Percentiles rank a stretch among this genome's conserved stretches.
These are phyloP conservation scores for Aspergillus pseudonomiae DNA, from an alignment of 2,329 filamentous ascomycete genomes.

Conservation along the genomic window DNA sequence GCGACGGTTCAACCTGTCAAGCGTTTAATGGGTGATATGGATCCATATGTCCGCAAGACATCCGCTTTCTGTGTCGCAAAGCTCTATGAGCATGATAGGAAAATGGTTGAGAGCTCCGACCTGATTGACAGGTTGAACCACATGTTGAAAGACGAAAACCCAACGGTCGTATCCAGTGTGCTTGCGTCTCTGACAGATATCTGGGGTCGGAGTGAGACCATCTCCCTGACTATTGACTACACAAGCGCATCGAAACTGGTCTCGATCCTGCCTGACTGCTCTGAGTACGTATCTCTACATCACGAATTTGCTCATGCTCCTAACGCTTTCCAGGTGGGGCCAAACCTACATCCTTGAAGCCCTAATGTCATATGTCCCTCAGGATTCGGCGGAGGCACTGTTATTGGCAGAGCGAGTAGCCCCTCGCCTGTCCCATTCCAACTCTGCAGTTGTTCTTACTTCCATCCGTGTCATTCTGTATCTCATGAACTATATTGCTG, in stretches of 20 bases:
- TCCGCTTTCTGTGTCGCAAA: constrained; percentile 96
- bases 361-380: constrained; percentile 95
- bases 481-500: constrained; percentile 96
- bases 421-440: constrained; percentile 94
- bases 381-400: constrained; percentile 83
- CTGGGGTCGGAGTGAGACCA: constrained; percentile 95
- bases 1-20: constrained; percentile 84
- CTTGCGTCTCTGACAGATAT: constrained; percentile 93
- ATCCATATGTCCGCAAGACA: constrained; percentile 97
- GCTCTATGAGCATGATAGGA: constrained; percentile 92
- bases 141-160: constrained; percentile 92
- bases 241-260: constrained; percentile 97
- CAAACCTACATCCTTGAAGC: constrained; percentile 98
- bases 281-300: constrained; percentile 68
- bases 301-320: background rate
- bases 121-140: constrained; percentile 89
- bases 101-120: constrained; percentile 86
- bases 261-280: constrained; percentile 93
- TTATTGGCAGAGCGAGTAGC: constrained; percentile 91
- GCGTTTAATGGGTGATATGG: constrained; percentile 77
- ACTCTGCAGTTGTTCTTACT: constrained; percentile 93
- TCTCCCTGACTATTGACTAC: constrained; percentile 98
- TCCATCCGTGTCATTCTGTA: constrained; percentile 96
- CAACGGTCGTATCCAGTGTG: constrained; percentile 93
- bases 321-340: constrained; percentile 71